Conservation (phyloP, 2,329 filamentous ascomycete species). For the Aspergillus japonicus region DNA sequence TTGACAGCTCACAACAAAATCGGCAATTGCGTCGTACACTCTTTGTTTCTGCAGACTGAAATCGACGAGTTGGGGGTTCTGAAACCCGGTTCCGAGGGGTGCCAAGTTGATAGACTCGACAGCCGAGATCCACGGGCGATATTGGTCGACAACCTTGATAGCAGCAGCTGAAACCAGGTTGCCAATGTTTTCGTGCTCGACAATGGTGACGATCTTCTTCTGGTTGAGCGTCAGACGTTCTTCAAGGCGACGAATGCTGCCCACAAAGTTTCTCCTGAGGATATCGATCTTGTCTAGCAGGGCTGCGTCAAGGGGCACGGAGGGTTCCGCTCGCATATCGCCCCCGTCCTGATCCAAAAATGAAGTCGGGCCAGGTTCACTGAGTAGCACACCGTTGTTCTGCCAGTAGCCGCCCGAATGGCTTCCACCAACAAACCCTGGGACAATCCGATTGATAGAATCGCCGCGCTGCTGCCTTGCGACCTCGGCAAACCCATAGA, state of each 20-base stretch:
- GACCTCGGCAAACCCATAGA: slow-evolving; percentile 95
- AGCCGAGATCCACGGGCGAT: slow-evolving; percentile 83
- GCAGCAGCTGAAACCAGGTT: slow-evolving; percentile 79
- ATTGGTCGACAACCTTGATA: slow-evolving; percentile 78
- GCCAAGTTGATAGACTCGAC: slow-evolving; percentile 91
- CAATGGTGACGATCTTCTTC: slow-evolving; percentile 79
- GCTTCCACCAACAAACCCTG: slow-evolving; percentile 88
- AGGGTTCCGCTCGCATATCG: slow-evolving; percentile 70
- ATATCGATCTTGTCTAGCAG: slow-evolving; percentile 83
- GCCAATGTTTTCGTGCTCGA: slow-evolving; percentile 74
- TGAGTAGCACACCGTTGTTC: slow-evolving; percentile 60
- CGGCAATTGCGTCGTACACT: slow-evolving; percentile 88
- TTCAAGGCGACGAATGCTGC: slow-evolving; percentile 81
- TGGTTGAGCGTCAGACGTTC: slow-evolving; percentile 75
- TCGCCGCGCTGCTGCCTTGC: slow-evolving; percentile 90
- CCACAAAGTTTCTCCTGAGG: slow-evolving; percentile 78
- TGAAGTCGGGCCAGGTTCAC: slow-evolving; percentile 63
- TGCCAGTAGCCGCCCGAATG: slow-evolving; percentile 84
- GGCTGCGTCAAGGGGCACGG: slow-evolving; percentile 69
- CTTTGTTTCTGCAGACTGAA: slow-evolving; percentile 90
- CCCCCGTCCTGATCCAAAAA: slow-evolving; percentile 86
- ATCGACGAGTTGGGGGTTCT: slow-evolving; percentile 81
- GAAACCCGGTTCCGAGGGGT: slow-evolving; percentile 71
- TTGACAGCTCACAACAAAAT: slow-evolving; percentile 84
- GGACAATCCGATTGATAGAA: slow-evolving; percentile 86